Base-by-base conservation (phyloP, 1,139 yeast genomes). In the Candida freyschussii region DNA sequence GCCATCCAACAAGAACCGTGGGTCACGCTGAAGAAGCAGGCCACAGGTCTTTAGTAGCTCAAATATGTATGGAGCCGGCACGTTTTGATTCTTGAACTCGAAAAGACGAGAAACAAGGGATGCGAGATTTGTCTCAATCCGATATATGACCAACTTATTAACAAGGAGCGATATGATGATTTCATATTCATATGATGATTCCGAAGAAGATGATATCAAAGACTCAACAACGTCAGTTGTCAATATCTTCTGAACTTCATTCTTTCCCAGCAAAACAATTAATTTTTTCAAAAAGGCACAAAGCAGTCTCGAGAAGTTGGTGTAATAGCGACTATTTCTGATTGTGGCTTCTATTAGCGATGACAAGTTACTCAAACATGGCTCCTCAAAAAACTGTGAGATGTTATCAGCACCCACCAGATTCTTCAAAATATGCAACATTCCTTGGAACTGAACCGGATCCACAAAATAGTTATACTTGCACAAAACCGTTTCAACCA, bases 401-500 rank as follows among this genome's bases (percentile, higher is more conserved):
- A 45, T 27, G 2, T 46, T 44, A 7, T 36, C 40, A 21, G 39
- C 32, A 5, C 39, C 33, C 1, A 42, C 30, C 5, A 44, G n/a
- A 13, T 24, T 37, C 24, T 50, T 50, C 27, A 48, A 27, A 2
- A 45, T 10, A 21, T 50, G 55, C 11, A 50, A 17, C 6, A 44
- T 37, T 3, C 55, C 52, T 22, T 50, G 55, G 33, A 48, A 50
- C 23, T 41, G 42, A 14, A 50, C 42, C 2, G 55, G 51, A 30
- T 50, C 55, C 5, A 34, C 36, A 9, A 50, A 29, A 24, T 29
- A 35, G 14, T 38, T 31, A 19, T 45, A 45, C 28, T 47, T 48
- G 6, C 21, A 6, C 5, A 48, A 22, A 2, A 41, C 24, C 2
- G 16, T 8, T 3, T 30, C 22, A 9, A 52, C 32, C 14, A 53